A percentile compares a stretch with the other conserved stretches of the same genome.
Evolutionary conservation across 108 stramenopile genomes (phyloP).

Genomic region (Pinguiococcus pyrenoidosus): DNA sequence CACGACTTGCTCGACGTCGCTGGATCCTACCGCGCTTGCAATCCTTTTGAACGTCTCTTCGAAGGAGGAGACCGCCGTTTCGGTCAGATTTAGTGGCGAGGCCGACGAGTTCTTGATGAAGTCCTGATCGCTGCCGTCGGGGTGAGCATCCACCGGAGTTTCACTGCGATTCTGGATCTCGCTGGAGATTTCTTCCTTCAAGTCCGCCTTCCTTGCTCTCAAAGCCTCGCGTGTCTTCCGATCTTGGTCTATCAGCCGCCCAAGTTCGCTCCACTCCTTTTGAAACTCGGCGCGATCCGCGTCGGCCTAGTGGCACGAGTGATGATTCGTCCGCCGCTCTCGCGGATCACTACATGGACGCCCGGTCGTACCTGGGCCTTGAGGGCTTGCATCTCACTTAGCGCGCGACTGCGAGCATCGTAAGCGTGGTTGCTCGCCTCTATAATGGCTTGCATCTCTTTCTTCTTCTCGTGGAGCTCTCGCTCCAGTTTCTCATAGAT

Average conservation of each 20-base stretch:
- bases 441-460: slow-evolving; percentile 47
- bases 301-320: slow-evolving; percentile 13
- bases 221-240: slow-evolving; percentile 4
- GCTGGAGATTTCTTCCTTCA: neutral
- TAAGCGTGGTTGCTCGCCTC: slow-evolving; percentile 40
- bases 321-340: neutral
- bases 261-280: slow-evolving; percentile 35
- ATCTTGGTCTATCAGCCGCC: slow-evolving; percentile 35
- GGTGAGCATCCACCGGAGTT: neutral
- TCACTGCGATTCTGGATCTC: neutral
- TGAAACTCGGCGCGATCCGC: slow-evolving; percentile 38
- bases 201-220: no score
- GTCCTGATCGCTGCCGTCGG: neutral
- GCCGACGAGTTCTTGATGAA: neutral
- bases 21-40: slow-evolving; percentile 33
- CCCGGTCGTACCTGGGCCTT: slow-evolving; percentile 22
- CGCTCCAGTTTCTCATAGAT: slow-evolving; percentile 49
- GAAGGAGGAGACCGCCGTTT: no score
- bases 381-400: slow-evolving; percentile 30
- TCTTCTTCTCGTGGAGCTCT: slow-evolving; percentile 41
- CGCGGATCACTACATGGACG: neutral
- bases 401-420: slow-evolving; percentile 36
- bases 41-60: slow-evolving; percentile 26
- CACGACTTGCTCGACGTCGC: slow-evolving; percentile 41
- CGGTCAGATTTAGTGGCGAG: no score